phyloP scores from a whole-genome alignment of 352 stramenopile species.

The Phytophthora nicotianae region DNA sequence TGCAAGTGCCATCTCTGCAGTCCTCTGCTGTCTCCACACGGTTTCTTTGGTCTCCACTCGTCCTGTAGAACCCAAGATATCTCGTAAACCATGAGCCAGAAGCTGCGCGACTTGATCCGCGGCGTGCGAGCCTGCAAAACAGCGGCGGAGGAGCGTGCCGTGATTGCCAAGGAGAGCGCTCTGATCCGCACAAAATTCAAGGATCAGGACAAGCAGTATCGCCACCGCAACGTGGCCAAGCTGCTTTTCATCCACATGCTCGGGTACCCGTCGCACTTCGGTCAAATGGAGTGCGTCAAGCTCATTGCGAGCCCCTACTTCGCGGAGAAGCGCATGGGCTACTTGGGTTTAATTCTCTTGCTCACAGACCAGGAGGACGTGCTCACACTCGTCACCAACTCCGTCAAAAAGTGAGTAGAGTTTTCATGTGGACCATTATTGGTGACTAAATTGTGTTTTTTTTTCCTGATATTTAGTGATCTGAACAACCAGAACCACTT shows the following conservation, averaged over 20 bases:
- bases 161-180: conserved; percentile 99
- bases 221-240: conserved; percentile 99
- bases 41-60: neutral
- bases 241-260: conserved; percentile 99
- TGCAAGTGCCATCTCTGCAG: neutral
- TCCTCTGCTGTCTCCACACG: neutral
- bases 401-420: conserved; percentile 96
- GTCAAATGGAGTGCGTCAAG: conserved; percentile 99
- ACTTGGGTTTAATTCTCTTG: conserved; percentile 97
- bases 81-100: conserved; percentile 92
- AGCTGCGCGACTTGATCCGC: conserved; percentile 98
- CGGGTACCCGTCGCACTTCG: conserved; percentile 99
- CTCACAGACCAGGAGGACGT: conserved; percentile 99
- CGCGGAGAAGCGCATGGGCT: conserved; percentile 99
- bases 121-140: conserved; percentile 99
- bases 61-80: neutral
- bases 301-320: conserved; percentile 98
- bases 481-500: conserved; percentile 95
- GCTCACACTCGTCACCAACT: conserved; percentile 99
- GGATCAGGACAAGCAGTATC: conserved; percentile 96
- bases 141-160: conserved; percentile 97
- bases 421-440: too few species aligned
- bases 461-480: conserved; percentile 66
- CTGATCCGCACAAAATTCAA: conserved; percentile 99
- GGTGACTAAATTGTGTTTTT: conserved; percentile 4